These are phyloP conservation scores for Corinectria fuckeliana DNA, from an alignment of 2,329 filamentous ascomycete genomes.

Conservation along the genomic window DNA sequence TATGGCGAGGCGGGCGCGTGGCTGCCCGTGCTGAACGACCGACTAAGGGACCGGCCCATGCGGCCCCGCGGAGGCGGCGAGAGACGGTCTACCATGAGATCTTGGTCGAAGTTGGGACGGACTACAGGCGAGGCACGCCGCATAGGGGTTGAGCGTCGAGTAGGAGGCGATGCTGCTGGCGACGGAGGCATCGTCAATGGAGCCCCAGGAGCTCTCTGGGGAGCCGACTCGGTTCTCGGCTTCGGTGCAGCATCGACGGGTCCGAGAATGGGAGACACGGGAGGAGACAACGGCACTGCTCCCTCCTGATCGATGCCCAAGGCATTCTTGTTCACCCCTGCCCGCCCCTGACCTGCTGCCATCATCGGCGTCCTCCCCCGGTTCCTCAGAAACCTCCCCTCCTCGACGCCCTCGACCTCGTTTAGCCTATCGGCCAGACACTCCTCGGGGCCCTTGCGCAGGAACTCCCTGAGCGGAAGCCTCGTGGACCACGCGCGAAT, in stretches of 20 bases:
- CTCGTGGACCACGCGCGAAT: slow-evolving; percentile 60
- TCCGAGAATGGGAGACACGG: slow-evolving; percentile 41
- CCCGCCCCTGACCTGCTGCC: not conserved
- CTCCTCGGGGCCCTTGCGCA: slow-evolving; percentile 60
- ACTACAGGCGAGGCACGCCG: slow-evolving; percentile 43
- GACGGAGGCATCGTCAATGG: slow-evolving; percentile 38
- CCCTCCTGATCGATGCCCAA: slow-evolving; percentile 43
- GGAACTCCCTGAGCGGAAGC: slow-evolving; percentile 59
- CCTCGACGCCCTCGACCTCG: slow-evolving; percentile 44
- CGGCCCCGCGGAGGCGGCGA: slow-evolving; percentile 44
- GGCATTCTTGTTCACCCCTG: slow-evolving; percentile 35
- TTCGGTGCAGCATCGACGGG: slow-evolving; percentile 36
- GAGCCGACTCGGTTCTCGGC: slow-evolving; percentile 39
- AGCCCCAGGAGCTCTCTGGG: slow-evolving; percentile 20
- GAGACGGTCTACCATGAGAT: slow-evolving; percentile 47
- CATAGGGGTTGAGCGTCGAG: slow-evolving; percentile 40
- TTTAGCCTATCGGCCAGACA: slow-evolving; percentile 62
- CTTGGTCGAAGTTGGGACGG: slow-evolving; percentile 46
- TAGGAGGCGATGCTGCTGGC: slow-evolving; percentile 38
- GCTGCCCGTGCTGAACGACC: slow-evolving; percentile 45
- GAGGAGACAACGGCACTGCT: slow-evolving; percentile 28
- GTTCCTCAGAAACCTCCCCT: slow-evolving; percentile 38
- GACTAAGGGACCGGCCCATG: slow-evolving; percentile 41
- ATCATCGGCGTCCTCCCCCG: slow-evolving; percentile 39
- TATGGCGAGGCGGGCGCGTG: slow-evolving; percentile 39